Evolutionary conservation across 106 monocot genomes (phyloP), one percentile per base, ranked within the genome.

Genomic region (Dioscorea alata): DNA sequence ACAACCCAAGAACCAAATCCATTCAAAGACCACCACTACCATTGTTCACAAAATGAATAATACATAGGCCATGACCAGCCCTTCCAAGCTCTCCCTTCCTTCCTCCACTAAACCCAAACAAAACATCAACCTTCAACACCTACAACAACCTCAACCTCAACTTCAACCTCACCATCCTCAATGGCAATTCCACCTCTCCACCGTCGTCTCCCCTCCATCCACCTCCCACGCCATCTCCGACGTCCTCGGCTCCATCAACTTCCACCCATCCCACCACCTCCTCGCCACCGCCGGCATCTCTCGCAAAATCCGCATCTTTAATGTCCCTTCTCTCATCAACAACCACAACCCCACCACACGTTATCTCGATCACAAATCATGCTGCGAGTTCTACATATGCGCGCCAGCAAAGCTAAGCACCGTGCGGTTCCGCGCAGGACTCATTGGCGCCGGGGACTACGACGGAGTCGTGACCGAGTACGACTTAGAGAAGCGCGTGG

Each of bases 381-480:
- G 68, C 23, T 79, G 75, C 69, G 69, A 61, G 23, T 75, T 69
- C 68, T 97, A 78, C 64, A 76, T 97, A 18, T 97, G 86, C 83
- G 60, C 89, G 25, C 96, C 96, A 18, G 96, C 96, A 15, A 97
- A 97, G 82, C 89, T 97, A 32, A 97, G 96, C 84, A 86, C 86
- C 82, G 86, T 92, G 59, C 69, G 82, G 59, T 94, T 79, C 77
- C 76, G 71, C 28, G 79, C 82, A 48, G 62, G 61, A 12, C 32
- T 79, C 6, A 24, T 88, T 32, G 73, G 73, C 8, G 64, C 84
- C 14, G 96, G 84, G 48, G 96, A 97, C 75, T 97, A 92, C 84
- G 96, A 97, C 74, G 96, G 96, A 7, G 96, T 96, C 14, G 96
- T 96, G 23, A 86, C 96, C 14, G 96, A 96, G 80, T 96, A 96